Evolutionary conservation across 73 alveolate genomes (phyloP).

Genomic region (Stentor coeruleus): DNA sequence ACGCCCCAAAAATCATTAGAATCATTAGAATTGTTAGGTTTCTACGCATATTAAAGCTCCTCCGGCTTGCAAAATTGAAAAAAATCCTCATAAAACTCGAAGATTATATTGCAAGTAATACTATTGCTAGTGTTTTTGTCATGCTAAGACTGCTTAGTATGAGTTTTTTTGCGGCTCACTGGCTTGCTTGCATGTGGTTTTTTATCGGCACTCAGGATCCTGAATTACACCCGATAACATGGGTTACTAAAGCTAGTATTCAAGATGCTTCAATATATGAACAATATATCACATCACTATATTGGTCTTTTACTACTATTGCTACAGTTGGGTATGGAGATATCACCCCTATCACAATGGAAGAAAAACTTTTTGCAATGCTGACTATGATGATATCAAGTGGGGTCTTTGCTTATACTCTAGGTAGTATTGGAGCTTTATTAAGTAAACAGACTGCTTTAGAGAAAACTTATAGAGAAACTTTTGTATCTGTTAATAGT

Average conservation of each 20-base stretch:
- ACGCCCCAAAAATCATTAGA: slow-evolving; percentile 58
- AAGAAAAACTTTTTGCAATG: slow-evolving; percentile 46
- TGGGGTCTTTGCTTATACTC: slow-evolving; percentile 50
- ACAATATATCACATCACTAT: slow-evolving; percentile 48
- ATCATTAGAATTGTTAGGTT: slow-evolving; percentile 58
- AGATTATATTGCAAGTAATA: slow-evolving; percentile 48
- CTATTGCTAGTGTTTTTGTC: slow-evolving; percentile 38
- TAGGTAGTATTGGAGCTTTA: slow-evolving; percentile 46
- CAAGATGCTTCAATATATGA: slow-evolving; percentile 40
- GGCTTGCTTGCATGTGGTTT: slow-evolving; percentile 67
- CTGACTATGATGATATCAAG: slow-evolving; percentile 43
- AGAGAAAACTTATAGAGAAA: slow-evolving; percentile 53
- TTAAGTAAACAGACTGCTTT: slow-evolving; percentile 46
- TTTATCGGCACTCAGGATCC: slow-evolving; percentile 45
- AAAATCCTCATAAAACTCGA: slow-evolving; percentile 54
- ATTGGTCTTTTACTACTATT: slow-evolving; percentile 57
- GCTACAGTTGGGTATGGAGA: slow-evolving; percentile 80
- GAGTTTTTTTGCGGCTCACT: slow-evolving; percentile 60
- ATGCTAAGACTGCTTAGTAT: slow-evolving; percentile 47
- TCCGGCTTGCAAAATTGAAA: slow-evolving; percentile 53
- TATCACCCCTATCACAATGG: slow-evolving; percentile 45
- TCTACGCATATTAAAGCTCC: slow-evolving; percentile 51
- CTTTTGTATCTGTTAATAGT: slow-evolving; percentile 59
- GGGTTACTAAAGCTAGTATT: slow-evolving; percentile 47
- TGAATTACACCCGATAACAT: slow-evolving; percentile 37